phyloP scores from a whole-genome alignment of 1,139 yeast species.

The Yamadazyma triangularis region DNA sequence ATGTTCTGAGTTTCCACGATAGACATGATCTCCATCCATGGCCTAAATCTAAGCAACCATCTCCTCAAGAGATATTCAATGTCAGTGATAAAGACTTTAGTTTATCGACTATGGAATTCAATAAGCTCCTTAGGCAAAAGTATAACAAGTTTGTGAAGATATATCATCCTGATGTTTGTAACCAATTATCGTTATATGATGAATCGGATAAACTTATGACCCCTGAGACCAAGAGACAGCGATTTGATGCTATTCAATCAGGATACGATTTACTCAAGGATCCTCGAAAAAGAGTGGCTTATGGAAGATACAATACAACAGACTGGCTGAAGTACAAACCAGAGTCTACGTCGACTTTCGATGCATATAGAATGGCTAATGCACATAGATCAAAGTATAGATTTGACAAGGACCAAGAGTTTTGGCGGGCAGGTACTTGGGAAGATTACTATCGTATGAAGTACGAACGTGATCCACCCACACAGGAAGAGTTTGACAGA shows the following conservation, averaged over 20 bases:
- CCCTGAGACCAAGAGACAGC: constrained; percentile 40
- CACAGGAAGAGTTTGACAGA: constrained; percentile 38
- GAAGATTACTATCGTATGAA: constrained; percentile 54
- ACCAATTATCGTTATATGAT: constrained; percentile 22
- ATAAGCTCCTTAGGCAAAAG: constrained; percentile 44
- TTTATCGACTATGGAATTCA: constrained; percentile 28
- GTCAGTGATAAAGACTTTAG: constrained; percentile 21
- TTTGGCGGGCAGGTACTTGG: constrained; percentile 72
- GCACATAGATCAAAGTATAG: constrained; percentile 31
- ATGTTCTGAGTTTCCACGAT: constrained; percentile 15
- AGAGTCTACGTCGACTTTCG: constrained; percentile 37
- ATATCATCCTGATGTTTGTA: constrained; percentile 78
- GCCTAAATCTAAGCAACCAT: constrained; percentile 58
- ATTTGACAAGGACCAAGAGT: constrained; percentile 39
- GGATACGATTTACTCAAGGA: constrained; percentile 73
- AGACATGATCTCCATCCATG: constrained; percentile 37
- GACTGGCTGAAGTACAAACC: constrained; percentile 26
- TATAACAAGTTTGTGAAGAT: constrained; percentile 68
- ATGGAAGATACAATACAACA: constrained; percentile 21
- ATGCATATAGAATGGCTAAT: constrained; percentile 37
- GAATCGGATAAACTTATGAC: constrained; percentile 26
- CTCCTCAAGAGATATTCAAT: constrained; percentile 73
- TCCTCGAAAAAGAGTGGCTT: constrained; percentile 40
- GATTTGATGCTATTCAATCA: constrained; percentile 67
- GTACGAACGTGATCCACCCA: constrained; percentile 35